Base-by-base conservation (phyloP, 2,329 filamentous ascomycete species). In the Hymenoscyphus occultus region DNA sequence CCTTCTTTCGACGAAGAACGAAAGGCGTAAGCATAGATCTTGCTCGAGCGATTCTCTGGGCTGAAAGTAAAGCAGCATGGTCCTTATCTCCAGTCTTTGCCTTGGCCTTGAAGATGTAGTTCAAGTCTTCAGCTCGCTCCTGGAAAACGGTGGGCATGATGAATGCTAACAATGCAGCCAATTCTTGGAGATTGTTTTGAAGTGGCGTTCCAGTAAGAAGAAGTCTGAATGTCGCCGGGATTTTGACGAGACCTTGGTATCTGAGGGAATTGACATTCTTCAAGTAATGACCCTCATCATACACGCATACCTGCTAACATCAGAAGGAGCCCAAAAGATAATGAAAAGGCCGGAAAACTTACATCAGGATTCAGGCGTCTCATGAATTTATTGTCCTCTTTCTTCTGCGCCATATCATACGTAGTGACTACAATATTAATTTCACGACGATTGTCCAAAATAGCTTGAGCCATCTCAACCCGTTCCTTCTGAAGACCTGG, bases 21-120 rank as follows among this genome's bases (percentile, higher is more conserved):
- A 99, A 99, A 0, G 95, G 95, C 31, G 93, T 92, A 73, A 99
- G 86, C 81, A 99, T 99, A 0, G 90, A 92, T 63, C 93, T 88
- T 1, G 95, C 95, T 56, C 93, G 86, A 64, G 87, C 86, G 64
- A 98, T 95, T 54, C 95, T 89, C 75, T 97, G 92, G 56, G 87
- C 89, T 28, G 95, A 96, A 1, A 99, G 80, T 12, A 98, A 84
- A 1, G 92, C 90, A 28, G 91, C 91, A 74, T 97, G 89, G 64
- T 89, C 86, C 9, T 90, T 85, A 71, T 93, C 90, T 45, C 88
- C 89, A 22, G 93, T 90, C 62, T 90, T 93, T 13, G 94, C 91
- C 74, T 96, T 97, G 75, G 96, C 91, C 70, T 92, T 92, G 79
- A 99, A 99, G 59, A 98, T 90, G 61, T 88, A 90, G 64, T 90